These are phyloP conservation scores for Blastobotrys malaysiensis DNA, from an alignment of 1,139 yeast genomes.

Conservation along the genomic window DNA sequence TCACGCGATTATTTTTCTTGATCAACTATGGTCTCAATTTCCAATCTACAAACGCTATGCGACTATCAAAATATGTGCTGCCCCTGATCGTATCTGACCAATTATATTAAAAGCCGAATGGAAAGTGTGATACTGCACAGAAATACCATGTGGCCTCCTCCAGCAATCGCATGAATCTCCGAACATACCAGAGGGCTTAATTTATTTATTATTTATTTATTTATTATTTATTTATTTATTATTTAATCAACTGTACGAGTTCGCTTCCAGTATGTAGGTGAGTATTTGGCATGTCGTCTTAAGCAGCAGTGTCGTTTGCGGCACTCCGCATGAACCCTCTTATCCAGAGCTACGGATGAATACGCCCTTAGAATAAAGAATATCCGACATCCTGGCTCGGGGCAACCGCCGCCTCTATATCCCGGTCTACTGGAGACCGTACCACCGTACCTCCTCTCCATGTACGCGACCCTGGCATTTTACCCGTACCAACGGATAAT, in stretches of 20 bases:
- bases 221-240: too few relatives aligned
- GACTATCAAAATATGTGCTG: not conserved
- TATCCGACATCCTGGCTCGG: not conserved
- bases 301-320: not conserved
- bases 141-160: not conserved
- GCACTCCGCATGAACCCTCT: not conserved
- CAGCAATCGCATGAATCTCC: not conserved
- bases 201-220: too few relatives aligned
- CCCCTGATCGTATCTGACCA: not conserved
- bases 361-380: not conserved
- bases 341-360: not conserved
- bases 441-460: not conserved
- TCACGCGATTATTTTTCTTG: too few relatives aligned
- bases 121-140: not conserved
- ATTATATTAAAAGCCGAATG: not conserved
- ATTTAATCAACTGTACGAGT: too few relatives aligned
- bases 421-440: not conserved
- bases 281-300: not conserved
- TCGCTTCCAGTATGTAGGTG: too few relatives aligned
- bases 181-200: too few relatives aligned
- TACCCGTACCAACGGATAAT: not conserved
- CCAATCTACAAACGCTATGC: not conserved
- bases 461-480: not conserved
- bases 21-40: not conserved
- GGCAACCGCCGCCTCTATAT: not conserved